Conservation (phyloP, 805 yeast genomes). For the Komagataella pseudopastoris region DNA sequence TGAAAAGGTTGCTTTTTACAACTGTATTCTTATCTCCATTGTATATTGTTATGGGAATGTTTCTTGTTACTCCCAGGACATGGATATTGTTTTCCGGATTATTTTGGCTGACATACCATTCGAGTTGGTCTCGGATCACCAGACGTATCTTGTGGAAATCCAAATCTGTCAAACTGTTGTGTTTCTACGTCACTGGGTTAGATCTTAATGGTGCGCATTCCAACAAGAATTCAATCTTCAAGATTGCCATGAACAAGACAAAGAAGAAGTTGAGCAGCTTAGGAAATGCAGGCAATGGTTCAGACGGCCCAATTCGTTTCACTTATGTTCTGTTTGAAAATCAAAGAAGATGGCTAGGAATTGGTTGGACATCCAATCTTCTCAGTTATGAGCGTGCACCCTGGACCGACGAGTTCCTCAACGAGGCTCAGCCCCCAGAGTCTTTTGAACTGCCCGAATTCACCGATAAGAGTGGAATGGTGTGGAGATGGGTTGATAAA, state of each 20-base stretch:
- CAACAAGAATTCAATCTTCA: constrained; percentile 26
- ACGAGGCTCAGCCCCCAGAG: constrained; percentile 70
- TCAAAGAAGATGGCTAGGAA: constrained; percentile 94
- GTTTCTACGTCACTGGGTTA: constrained; percentile 79
- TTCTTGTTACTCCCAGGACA: constrained; percentile 59
- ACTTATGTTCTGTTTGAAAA: constrained; percentile 90
- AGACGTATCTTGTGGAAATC: constrained; percentile 81
- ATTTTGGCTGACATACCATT: constrained; percentile 69
- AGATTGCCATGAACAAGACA: constrained; percentile 41
- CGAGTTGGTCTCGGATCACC: constrained; percentile 72
- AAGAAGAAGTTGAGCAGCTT: constrained; percentile 18
- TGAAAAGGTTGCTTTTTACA: constrained; percentile 69
- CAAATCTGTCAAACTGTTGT: constrained; percentile 48
- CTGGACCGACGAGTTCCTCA: constrained; percentile 94
- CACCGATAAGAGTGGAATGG: constrained; percentile 50
- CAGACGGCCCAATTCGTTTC: constrained; percentile 48
- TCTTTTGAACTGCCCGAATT: constrained; percentile 71
- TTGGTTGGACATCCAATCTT: constrained; percentile 93
- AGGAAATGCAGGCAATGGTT: constrained; percentile 6
- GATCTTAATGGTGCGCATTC: constrained; percentile 36
- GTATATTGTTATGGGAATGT: constrained; percentile 55
- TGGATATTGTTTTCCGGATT: constrained; percentile 46
- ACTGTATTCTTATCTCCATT: constrained; percentile 79
- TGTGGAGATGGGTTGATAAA: constrained; percentile 92
- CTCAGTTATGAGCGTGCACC: constrained; percentile 88